A percentile compares a stretch with the other conserved stretches of the same genome.
Evolutionary conservation across 345 rosid species (phyloP).

Genomic region (Iberis pinnata): DNA sequence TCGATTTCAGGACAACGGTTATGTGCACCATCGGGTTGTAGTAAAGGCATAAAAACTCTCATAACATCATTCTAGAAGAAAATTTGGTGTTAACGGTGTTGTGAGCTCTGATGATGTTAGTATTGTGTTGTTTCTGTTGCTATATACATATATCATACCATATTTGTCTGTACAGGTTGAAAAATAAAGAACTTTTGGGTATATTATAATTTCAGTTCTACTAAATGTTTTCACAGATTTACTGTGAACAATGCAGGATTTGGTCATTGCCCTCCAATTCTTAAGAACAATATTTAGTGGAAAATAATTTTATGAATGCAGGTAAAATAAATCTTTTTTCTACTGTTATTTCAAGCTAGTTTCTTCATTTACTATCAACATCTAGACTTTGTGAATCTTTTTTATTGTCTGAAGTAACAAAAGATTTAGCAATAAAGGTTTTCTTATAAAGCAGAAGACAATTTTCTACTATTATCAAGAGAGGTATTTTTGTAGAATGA

Average conservation of each 20-base stretch:
- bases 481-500: constrained; percentile 2
- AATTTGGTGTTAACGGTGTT: not conserved
- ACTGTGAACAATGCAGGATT: constrained; percentile 1
- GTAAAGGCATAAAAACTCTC: constrained; percentile 2
- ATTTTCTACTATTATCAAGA: not conserved
- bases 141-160: not conserved
- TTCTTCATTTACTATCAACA: not conserved
- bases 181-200: constrained; percentile 3
- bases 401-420: not conserved
- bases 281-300: not conserved
- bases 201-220: too few species aligned
- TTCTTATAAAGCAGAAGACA: not conserved
- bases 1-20: constrained; percentile 60
- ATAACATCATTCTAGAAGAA: not conserved
- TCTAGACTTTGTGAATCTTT: not conserved
- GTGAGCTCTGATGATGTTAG: constrained; percentile 18
- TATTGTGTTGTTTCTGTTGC: constrained; percentile 18
- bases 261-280: not conserved
- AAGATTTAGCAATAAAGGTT: constrained; percentile 1
- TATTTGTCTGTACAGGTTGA: constrained; percentile 17
- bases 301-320: not conserved
- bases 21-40: constrained; percentile 63
- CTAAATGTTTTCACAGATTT: not conserved
- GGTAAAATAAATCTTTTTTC: not conserved
- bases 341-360: not conserved